Evolutionary conservation across 768 basidiomycete genomes (phyloP), one percentile per base, ranked within the genome.

Genomic region (Kwoniella europaea): DNA sequence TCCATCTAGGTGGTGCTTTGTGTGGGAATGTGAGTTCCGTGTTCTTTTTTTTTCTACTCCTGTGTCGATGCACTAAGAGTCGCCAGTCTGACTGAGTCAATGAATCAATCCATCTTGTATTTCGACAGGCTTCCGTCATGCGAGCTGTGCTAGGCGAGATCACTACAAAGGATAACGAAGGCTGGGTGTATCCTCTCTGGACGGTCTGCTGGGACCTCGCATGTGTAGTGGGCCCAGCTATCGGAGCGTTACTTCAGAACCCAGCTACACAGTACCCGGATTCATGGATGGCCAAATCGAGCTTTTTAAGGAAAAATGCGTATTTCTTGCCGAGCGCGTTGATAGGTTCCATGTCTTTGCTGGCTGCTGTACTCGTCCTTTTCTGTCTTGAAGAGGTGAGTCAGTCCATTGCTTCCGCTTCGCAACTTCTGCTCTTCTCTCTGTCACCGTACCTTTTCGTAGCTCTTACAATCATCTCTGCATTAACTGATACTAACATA

Each of bases 111-210:
- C 44, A n/a, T 12, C 22, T 15, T 41, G 10, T 29, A 24, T 13
- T 20, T 44, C 22, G 65, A n/a, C 53, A 73, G 72, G 63, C 71
- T 4, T 75, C 74, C 16, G 74, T 75, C 12, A 63, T 72, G 46
- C 67, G 74, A 56, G 74, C 74, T 12, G 65, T 69, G 27, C 66
- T 75, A 4, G 71, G 71, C 13, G 74, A 75, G 44, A 75, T 75
- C 24, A 75, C 74, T 6, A 60, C 68, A 2, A 60, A 68, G 50
- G 71, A 72, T 42, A 57, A 50, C 42, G 74, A 75, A 59, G 58
- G 54, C 42, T 75, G 74, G 74, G 68, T 72, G 35, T 75, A 73
- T 41, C 72, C 74, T 55, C 58, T 72, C 24, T 75, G 72, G 65
- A 54, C 65, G 9, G 63, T 73, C 42, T 66, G 68, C 56, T 75